phyloP scores from a whole-genome alignment of 805 yeast genomes.

The Candida ulmi region DNA sequence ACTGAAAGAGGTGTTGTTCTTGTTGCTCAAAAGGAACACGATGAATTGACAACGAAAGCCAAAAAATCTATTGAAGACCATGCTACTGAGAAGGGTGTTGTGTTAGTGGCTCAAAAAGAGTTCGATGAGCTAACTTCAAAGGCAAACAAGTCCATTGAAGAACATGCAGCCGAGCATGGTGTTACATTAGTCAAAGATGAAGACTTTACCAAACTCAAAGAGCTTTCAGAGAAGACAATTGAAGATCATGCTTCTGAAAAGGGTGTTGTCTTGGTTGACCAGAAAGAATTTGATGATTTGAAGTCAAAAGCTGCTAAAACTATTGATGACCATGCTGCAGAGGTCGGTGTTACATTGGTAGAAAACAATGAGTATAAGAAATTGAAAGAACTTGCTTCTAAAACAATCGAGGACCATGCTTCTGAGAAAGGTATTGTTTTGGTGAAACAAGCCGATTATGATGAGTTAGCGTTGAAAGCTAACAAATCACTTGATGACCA shows the following conservation, averaged over 20 bases:
- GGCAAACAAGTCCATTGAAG: not conserved
- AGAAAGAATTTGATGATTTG: not conserved
- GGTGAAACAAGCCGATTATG: not conserved
- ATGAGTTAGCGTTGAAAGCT: not conserved
- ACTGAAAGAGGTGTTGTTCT: not conserved
- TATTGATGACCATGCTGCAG: slow-evolving; percentile 7
- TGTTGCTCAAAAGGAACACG: not conserved
- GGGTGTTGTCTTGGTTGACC: not conserved
- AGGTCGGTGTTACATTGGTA: slow-evolving; percentile 11
- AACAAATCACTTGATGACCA: too few relatives aligned
- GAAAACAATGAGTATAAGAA: not conserved
- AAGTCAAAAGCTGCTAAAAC: not conserved
- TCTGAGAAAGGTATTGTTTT: not conserved
- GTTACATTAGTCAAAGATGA: not conserved
- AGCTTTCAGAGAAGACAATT: too few relatives aligned
- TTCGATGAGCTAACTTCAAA: too few relatives aligned
- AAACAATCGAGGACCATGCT: not conserved
- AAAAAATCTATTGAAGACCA: slow-evolving; percentile 12
- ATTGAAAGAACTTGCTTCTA: not conserved
- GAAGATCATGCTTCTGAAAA: too few relatives aligned
- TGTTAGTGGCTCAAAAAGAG: too few relatives aligned
- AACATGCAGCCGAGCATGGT: slow-evolving; percentile 3
- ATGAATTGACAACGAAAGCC: slow-evolving; percentile 9
- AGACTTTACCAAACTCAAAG: too few relatives aligned
- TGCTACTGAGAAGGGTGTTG: not conserved